These are phyloP conservation scores for Erodium texanum DNA, from an alignment of 441 rosid species.

Conservation along the genomic window DNA sequence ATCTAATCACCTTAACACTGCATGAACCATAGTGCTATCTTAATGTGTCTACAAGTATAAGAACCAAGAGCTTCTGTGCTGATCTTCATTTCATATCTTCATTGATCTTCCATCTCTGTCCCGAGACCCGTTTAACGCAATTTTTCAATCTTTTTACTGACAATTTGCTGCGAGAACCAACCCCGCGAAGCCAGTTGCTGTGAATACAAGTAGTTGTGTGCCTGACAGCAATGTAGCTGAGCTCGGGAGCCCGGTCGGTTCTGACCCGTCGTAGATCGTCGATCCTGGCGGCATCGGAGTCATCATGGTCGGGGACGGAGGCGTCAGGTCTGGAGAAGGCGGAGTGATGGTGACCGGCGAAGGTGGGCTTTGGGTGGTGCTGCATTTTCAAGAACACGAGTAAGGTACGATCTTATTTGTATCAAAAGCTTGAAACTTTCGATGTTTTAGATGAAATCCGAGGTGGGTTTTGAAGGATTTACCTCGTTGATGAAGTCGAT, in stretches of 20 bases:
- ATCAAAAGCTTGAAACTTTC: not conserved
- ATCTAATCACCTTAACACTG: conserved; percentile 39
- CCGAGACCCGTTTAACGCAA: no score
- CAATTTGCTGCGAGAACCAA: conserved; percentile 2
- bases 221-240: conserved; percentile 46
- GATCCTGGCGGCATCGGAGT: conserved; percentile 40
- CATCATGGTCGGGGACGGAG: conserved; percentile 36
- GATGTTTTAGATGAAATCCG: not conserved
- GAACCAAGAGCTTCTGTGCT: conserved; percentile 36
- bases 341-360: conserved; percentile 23
- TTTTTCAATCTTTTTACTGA: conserved; percentile 23
- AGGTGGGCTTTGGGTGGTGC: conserved; percentile 24
- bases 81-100: conserved; percentile 30
- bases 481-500: conserved; percentile 55
- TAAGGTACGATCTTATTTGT: not conserved
- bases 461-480: conserved; percentile 21
- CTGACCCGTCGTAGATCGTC: conserved; percentile 52
- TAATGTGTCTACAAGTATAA: conserved; percentile 43
- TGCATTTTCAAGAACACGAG: conserved; percentile 26
- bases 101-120: no score
- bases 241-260: conserved; percentile 75
- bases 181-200: conserved; percentile 28
- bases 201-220: conserved; percentile 32
- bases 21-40: conserved; percentile 32
- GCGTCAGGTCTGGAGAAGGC: not conserved